Evolutionary conservation across 352 stramenopile species (phyloP).

Genomic region (Phytophthora meadii): DNA sequence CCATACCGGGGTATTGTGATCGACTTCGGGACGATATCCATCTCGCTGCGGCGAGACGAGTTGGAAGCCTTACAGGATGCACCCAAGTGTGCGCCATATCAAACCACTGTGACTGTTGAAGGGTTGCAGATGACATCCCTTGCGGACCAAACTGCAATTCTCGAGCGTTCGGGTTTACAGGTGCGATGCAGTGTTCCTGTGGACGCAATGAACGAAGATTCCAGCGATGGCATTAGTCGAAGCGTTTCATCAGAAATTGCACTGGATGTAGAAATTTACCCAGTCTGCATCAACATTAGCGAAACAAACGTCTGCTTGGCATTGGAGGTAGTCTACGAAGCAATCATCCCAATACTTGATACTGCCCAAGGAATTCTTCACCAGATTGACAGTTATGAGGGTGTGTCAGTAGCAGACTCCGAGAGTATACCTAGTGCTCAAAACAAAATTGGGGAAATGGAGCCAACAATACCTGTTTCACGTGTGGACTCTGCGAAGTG

Average conservation of each 20-base stretch:
- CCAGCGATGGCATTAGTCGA: not conserved
- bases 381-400: slow-evolving; percentile 31
- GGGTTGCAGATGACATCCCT: slow-evolving; percentile 41
- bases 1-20: slow-evolving; percentile 49
- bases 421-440: slow-evolving; percentile 10
- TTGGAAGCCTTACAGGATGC: slow-evolving; percentile 5
- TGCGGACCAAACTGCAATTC: slow-evolving; percentile 37
- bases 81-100: slow-evolving; percentile 8
- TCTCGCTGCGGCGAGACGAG: slow-evolving; percentile 27
- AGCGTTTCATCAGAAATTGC: slow-evolving; percentile 13
- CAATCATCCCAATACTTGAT: slow-evolving; percentile 42
- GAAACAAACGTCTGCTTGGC: slow-evolving; percentile 47
- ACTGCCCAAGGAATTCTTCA: slow-evolving; percentile 29
- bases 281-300: slow-evolving; percentile 55
- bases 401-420: slow-evolving; percentile 18
- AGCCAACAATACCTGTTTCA: not conserved
- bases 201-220: slow-evolving; percentile 5
- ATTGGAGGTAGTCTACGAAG: slow-evolving; percentile 44
- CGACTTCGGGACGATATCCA: slow-evolving; percentile 59
- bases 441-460: slow-evolving; percentile 7
- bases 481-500: slow-evolving; percentile 7
- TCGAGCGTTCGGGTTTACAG: slow-evolving; percentile 48
- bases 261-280: slow-evolving; percentile 39
- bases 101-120: slow-evolving; percentile 31
- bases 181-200: slow-evolving; percentile 31